Evolutionary conservation across 164 flowering plant species (phyloP), one percentile per base, ranked within the genome.

Genomic region (Magnolia officinalis): DNA sequence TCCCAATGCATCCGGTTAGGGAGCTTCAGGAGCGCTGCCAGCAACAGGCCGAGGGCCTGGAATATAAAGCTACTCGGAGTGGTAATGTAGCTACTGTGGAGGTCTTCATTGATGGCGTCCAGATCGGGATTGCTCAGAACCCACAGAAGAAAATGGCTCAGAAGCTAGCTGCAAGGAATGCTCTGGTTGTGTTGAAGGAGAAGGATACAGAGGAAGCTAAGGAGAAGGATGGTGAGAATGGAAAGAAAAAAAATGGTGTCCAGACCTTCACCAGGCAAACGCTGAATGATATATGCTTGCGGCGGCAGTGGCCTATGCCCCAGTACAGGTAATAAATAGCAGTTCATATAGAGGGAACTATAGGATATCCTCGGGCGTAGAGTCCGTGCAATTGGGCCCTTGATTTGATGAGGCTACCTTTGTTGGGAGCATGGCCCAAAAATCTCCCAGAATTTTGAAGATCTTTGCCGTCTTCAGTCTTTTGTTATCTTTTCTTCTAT

Each of bases 71-170:
- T 70, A 86, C 85, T 73, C 85, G 98, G 79, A 85, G 74, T 83
- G 98, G 99, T 58, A 94, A 93, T 82, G 26, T 94, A 80, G 99
- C 99, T 20, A 96, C 96, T 45, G 99, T 96, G 19, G 98, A 94
- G 85, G 99, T 96, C 64, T 92, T 82, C 72, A 83, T 96, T 26
- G 98, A 96, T 81, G 99, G 99, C 55, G 84, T 96, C 59, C 98
- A 93, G 86, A 78, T 94, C 70, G 98, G 99, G 26, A 73, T 88
- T 76, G 99, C 98, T 75, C 96, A 94, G 75, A 96, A 96, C 80
- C 86, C 96, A 24, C 99, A 96, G 74, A 96, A 93, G 87, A 96
- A 96, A 79, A 94, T 96, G 99, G 99, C 99, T 63, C 99, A 96
- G 85, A 96, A 96, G 82, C 86, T 96, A 74, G 98, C 99, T 72